Evolutionary conservation across 371 early-diverging fungal species (phyloP).

Genomic region (Lichtheimia hyalospora): DNA sequence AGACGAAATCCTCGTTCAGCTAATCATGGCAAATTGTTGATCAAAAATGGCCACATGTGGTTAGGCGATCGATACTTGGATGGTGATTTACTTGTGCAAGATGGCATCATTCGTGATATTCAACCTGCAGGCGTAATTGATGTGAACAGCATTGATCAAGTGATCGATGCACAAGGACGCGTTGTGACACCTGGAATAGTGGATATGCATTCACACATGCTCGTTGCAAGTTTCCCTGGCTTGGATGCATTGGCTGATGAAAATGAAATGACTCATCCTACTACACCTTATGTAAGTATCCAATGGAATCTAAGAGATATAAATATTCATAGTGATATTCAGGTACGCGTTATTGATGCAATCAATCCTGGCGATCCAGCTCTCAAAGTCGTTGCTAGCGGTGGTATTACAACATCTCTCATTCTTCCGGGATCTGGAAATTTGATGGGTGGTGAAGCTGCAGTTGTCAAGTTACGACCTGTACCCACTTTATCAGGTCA

Average conservation of each 20-base stretch:
- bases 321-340: not conserved
- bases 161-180: conserved; percentile 66
- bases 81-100: conserved; percentile 59
- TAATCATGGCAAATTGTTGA: conserved; percentile 32
- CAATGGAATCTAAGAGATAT: not conserved
- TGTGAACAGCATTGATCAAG: not conserved
- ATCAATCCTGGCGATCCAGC: conserved; percentile 69
- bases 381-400: conserved; percentile 68
- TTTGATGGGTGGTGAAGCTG: conserved; percentile 83
- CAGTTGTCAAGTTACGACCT: conserved; percentile 65
- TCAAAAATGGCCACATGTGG: conserved; percentile 60
- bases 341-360: conserved; percentile 62
- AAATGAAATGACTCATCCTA: conserved; percentile 72
- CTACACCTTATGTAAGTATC: conserved; percentile 55
- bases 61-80: conserved; percentile 46
- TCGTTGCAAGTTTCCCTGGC: conserved; percentile 60
- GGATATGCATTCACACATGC: conserved; percentile 80
- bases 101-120: conserved; percentile 56
- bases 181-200: conserved; percentile 81
- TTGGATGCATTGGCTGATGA: conserved; percentile 57
- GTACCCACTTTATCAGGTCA: conserved; percentile 58
- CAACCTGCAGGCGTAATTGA: conserved; percentile 25
- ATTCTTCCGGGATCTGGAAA: conserved; percentile 81
- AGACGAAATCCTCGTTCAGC: conserved; percentile 40
- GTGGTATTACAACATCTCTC: conserved; percentile 79